A percentile compares a stretch with the other conserved stretches of the same genome.
Conservation (phyloP, 805 yeast genomes). For the Candida multigemmis region DNA sequence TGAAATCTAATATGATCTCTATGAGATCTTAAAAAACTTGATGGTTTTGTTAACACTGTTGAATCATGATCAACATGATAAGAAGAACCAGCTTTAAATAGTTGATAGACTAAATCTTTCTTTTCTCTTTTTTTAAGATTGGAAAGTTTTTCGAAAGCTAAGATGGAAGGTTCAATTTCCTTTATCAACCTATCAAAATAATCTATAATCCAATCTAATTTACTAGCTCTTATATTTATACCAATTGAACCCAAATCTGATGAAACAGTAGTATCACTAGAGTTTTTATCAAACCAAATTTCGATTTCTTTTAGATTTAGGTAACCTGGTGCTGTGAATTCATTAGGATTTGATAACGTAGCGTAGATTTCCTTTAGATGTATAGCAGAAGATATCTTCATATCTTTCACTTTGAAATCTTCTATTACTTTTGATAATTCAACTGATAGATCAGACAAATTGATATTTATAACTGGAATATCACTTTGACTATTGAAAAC, state of each 20-base stretch:
- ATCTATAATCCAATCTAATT: constrained; percentile 13
- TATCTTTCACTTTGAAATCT: constrained; percentile 2
- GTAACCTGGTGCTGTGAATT: constrained; percentile 7
- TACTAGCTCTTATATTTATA: constrained; percentile 9
- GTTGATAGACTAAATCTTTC: constrained; percentile 33
- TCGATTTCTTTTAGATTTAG: constrained; percentile 22
- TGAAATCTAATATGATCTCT: constrained; percentile 67
- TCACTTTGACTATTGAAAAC: constrained; percentile 19
- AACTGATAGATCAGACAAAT: constrained; percentile 25
- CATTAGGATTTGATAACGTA: constrained; percentile 14
- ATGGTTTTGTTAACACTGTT: constrained; percentile 81
- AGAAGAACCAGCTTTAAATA: constrained; percentile 28
- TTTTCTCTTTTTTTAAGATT: constrained; percentile 5
- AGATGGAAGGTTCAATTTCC: constrained; percentile 7
- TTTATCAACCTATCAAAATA: constrained; percentile 7
- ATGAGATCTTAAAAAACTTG: constrained; percentile 66
- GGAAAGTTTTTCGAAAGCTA: constrained; percentile 8
- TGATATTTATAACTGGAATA: constrained; percentile 16
- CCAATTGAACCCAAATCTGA: constrained; percentile 10
- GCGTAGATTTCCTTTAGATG: constrained; percentile 19
- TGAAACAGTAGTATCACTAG: constrained; percentile 9
- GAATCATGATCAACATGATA: constrained; percentile 71
- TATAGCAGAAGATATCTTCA: constrained; percentile 13
- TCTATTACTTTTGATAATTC: constrained; percentile 14
- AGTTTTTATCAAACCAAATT: constrained; percentile 20